Percentiles rank a stretch among this genome's conserved stretches.
These are phyloP conservation scores for Dendrostoma leiphaemia DNA, from an alignment of 2,329 filamentous ascomycete species.

Conservation along the genomic window DNA sequence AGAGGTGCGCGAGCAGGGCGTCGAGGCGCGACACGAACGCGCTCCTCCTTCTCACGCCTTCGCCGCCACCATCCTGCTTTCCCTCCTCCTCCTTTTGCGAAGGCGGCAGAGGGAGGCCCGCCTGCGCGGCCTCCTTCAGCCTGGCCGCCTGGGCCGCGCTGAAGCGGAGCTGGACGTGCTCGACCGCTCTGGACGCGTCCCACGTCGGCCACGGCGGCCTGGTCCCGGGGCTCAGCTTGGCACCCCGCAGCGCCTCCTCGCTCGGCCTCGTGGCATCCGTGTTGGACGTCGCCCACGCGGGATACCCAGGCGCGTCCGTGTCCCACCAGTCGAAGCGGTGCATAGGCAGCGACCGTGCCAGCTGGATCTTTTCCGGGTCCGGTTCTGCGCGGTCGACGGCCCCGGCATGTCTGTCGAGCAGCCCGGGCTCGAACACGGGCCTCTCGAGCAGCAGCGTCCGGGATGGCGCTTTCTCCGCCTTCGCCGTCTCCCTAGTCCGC, in stretches of 20 bases:
- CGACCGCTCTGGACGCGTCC: slow-evolving; percentile 33
- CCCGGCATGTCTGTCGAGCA: slow-evolving; percentile 35
- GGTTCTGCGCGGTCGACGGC: slow-evolving; percentile 24
- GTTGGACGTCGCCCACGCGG: slow-evolving; percentile 24
- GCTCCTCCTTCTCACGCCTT: neutral
- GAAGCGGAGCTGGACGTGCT: slow-evolving; percentile 36
- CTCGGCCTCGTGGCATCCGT: slow-evolving; percentile 26
- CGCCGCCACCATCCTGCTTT: neutral
- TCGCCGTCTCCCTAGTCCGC: too few relatives aligned
- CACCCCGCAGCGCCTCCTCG: neutral
- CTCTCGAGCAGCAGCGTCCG: slow-evolving; percentile 17
- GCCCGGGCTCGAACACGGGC: slow-evolving; percentile 38
- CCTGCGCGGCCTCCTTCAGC: slow-evolving; percentile 29
- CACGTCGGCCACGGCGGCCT: slow-evolving; percentile 41
- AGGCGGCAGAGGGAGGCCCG: too few relatives aligned
- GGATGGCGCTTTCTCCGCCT: too few relatives aligned
- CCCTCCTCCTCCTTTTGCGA: too few relatives aligned
- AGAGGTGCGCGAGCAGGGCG: slow-evolving; percentile 44
- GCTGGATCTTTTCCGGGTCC: slow-evolving; percentile 21
- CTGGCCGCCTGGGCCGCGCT: slow-evolving; percentile 29
- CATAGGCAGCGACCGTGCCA: slow-evolving; percentile 37
- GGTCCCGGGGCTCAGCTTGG: slow-evolving; percentile 27
- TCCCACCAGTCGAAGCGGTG: slow-evolving; percentile 49
- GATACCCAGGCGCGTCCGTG: slow-evolving; percentile 28
- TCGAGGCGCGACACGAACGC: slow-evolving; percentile 40